Evolutionary conservation across 2,329 filamentous ascomycete species (phyloP).

Genomic region (Plenodomus biglobosus): DNA sequence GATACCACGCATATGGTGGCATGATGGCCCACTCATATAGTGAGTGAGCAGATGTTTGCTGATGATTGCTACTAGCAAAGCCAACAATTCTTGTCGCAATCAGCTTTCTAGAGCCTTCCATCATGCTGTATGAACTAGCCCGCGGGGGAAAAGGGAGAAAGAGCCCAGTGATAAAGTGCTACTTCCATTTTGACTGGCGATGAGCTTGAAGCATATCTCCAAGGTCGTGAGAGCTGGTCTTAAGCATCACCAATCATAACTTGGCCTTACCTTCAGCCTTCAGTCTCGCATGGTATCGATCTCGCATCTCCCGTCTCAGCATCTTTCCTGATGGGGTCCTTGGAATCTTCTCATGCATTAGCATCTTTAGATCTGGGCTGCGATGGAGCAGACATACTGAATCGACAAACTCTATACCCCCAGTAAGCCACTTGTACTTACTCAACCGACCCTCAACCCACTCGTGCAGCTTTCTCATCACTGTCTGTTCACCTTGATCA

Average conservation of each 20-base stretch:
- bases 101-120: too few relatives aligned
- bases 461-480: conserved; percentile 24
- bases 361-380: background rate
- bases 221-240: too few relatives aligned
- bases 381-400: conserved; percentile 19
- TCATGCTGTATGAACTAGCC: too few relatives aligned
- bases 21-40: too few relatives aligned
- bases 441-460: conserved; percentile 29
- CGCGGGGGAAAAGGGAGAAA: too few relatives aligned
- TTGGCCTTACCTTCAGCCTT: conserved; percentile 22
- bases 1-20: too few relatives aligned
- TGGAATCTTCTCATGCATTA: conserved; percentile 21
- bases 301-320: conserved; percentile 34
- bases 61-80: too few relatives aligned
- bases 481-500: conserved; percentile 12
- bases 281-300: conserved; percentile 27
- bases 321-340: conserved; percentile 34
- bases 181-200: too few relatives aligned
- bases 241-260: conserved; percentile 10
- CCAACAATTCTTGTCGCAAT: too few relatives aligned
- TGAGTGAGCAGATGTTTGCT: too few relatives aligned
- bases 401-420: conserved; percentile 33
- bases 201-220: too few relatives aligned
- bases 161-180: too few relatives aligned
- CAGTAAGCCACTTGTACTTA: conserved; percentile 35